Evolutionary conservation across 2,329 filamentous ascomycete genomes (phyloP).

Genomic region (Cordyceps militaris): DNA sequence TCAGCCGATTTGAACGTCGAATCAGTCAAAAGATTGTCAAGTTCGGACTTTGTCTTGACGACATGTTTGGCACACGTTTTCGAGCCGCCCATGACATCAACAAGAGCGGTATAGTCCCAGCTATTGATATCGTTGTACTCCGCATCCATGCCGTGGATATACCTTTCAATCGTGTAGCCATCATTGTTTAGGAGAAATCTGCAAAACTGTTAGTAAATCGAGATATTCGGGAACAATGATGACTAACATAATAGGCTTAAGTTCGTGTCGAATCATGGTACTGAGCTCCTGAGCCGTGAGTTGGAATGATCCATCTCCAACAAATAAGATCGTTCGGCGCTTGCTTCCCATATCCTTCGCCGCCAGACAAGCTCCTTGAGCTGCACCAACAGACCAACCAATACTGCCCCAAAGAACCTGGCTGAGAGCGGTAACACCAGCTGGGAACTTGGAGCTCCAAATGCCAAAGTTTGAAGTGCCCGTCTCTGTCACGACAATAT

Average conservation of each 20-base stretch:
- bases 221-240: not conserved
- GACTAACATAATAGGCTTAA: constrained; percentile 69
- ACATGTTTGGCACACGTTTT: constrained; percentile 55
- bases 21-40: constrained; percentile 59
- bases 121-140: constrained; percentile 72
- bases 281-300: constrained; percentile 77
- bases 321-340: constrained; percentile 70
- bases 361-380: constrained; percentile 63
- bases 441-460: constrained; percentile 75
- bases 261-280: constrained; percentile 69
- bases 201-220: not conserved
- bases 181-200: constrained; percentile 77
- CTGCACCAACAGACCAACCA: constrained; percentile 53
- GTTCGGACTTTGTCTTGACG: constrained; percentile 61
- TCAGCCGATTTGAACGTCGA: constrained; percentile 52
- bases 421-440: constrained; percentile 69
- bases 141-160: constrained; percentile 76
- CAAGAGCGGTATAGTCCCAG: constrained; percentile 67
- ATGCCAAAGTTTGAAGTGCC: constrained; percentile 85
- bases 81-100: constrained; percentile 60
- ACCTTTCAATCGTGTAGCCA: constrained; percentile 83
- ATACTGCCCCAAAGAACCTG: constrained; percentile 70
- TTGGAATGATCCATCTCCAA: constrained; percentile 85
- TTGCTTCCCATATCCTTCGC: constrained; percentile 55
- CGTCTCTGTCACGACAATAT: constrained; percentile 80